These are phyloP conservation scores for Ceraceosorus bombacis DNA, from an alignment of 1,284 basidiomycete genomes.

Conservation along the genomic window DNA sequence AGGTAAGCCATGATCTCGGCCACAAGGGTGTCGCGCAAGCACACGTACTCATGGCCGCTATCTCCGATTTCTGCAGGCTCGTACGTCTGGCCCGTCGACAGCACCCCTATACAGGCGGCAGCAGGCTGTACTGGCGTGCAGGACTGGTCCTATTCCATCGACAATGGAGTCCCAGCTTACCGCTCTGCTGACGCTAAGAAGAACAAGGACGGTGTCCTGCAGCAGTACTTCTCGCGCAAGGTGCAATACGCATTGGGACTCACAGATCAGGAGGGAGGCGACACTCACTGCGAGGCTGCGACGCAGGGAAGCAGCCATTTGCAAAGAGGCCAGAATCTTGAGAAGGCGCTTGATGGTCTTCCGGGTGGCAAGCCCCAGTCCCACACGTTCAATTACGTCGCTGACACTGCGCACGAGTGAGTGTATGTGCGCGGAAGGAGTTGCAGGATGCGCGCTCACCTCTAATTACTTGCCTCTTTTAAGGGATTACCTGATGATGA, in stretches of 20 bases:
- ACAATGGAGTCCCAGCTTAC: conserved; percentile 9
- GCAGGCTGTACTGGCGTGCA: conserved; percentile 4
- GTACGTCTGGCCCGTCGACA: conserved; percentile 14
- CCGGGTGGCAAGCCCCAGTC: conserved; percentile 23
- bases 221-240: conserved; percentile 25
- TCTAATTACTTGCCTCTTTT: background rate
- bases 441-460: too few species aligned
- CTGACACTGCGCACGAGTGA: conserved; percentile 23
- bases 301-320: conserved; percentile 36
- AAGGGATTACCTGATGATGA: conserved; percentile 31
- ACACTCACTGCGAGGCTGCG: conserved; percentile 36
- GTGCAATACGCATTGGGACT: conserved; percentile 32
- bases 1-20: conserved; percentile 12
- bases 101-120: conserved; percentile 7
- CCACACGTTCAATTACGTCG: conserved; percentile 31
- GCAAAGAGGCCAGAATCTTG: conserved; percentile 32
- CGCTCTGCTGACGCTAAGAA: conserved; percentile 2
- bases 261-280: conserved; percentile 30
- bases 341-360: conserved; percentile 13
- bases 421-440: background rate
- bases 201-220: conserved; percentile 6
- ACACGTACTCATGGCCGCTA: too few species aligned
- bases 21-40: too few species aligned
- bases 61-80: background rate
- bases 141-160: conserved; percentile 17